Conservation (phyloP, 768 basidiomycete species). For the Omphalotus guepiniiformis region DNA sequence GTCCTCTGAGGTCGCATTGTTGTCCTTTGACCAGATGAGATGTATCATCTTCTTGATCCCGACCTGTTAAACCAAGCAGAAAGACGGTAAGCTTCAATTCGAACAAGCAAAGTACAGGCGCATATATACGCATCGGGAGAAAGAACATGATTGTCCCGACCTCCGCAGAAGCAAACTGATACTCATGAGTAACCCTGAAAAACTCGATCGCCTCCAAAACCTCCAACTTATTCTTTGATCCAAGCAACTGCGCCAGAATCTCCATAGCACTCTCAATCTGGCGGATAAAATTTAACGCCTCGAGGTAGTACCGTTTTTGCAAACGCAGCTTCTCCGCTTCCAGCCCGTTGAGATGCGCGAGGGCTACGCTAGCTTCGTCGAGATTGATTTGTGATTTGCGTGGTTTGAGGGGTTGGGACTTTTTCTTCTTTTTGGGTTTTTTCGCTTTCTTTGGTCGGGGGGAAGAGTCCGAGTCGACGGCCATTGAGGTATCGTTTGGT, state of each 20-base stretch:
- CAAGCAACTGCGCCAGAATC: constrained; percentile 70
- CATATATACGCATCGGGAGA: no score
- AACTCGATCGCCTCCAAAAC: constrained; percentile 87
- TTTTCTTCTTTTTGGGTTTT: no score
- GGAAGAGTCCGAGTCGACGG: constrained; percentile 24
- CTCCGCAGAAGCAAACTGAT: constrained; percentile 74
- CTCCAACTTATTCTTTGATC: constrained; percentile 81
- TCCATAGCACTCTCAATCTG: constrained; percentile 60
- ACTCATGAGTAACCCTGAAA: constrained; percentile 78
- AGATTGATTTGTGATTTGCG: constrained; percentile 73
- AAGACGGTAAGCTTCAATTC: background rate
- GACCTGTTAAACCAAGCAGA: constrained; percentile 34
- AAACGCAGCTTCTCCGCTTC: constrained; percentile 64
- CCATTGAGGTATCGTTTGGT: constrained; percentile 32
- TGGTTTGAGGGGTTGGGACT: no score
- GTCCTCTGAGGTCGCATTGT: constrained; percentile 64
- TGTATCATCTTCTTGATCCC: constrained; percentile 97
- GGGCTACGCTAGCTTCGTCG: constrained; percentile 65
- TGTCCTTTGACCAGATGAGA: constrained; percentile 95
- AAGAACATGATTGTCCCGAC: no score
- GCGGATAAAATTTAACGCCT: constrained; percentile 79
- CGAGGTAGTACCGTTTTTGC: constrained; percentile 81
- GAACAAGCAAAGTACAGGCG: no score
- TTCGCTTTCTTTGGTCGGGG: constrained; percentile 17
- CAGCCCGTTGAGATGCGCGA: constrained; percentile 64